These are phyloP conservation scores for Cytospora paraplurivora DNA, from an alignment of 2,329 filamentous ascomycete species.

Conservation along the genomic window DNA sequence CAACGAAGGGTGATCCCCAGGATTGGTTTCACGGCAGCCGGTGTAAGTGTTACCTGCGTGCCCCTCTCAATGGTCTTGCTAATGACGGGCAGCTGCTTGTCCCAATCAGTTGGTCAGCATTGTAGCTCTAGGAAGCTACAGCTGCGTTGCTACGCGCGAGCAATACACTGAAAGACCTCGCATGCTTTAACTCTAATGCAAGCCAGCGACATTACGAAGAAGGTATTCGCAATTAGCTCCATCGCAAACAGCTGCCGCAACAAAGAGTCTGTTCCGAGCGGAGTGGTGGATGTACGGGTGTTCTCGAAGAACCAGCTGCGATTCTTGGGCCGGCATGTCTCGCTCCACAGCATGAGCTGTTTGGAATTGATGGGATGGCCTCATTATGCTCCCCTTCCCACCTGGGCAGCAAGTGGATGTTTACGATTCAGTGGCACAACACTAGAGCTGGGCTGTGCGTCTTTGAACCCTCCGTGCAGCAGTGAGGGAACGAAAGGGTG, in stretches of 20 bases:
- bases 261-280: background rate
- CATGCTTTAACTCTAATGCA: background rate
- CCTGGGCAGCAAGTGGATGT: background rate
- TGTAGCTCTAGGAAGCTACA: background rate
- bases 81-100: background rate
- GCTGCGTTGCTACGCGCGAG: background rate
- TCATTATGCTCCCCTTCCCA: background rate
- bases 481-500: background rate
- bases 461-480: constrained; percentile 24
- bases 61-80: background rate
- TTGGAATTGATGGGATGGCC: background rate
- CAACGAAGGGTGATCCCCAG: background rate
- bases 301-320: background rate
- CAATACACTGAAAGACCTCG: background rate
- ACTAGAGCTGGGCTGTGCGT: background rate
- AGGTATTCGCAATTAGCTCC: background rate
- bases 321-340: background rate
- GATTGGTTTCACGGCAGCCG: constrained; percentile 24
- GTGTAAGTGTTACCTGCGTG: background rate
- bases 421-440: background rate
- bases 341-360: background rate
- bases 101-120: background rate
- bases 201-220: constrained; percentile 6
- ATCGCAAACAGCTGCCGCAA: constrained; percentile 8
- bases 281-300: background rate